phyloP scores from a whole-genome alignment of 2,329 filamentous ascomycete species.

The Fusarium praegraminearum region DNA sequence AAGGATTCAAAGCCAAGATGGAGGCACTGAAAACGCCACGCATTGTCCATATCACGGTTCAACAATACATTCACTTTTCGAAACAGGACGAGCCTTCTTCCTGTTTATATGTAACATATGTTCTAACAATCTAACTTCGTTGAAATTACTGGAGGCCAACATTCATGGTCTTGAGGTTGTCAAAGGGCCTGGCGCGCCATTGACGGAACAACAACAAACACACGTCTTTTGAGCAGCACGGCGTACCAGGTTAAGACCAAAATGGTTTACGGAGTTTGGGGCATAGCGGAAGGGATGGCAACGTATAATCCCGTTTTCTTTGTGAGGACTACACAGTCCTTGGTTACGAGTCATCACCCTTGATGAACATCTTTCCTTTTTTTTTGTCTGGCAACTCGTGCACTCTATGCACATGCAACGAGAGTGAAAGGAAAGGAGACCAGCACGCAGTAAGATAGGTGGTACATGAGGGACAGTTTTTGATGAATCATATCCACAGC shows the following conservation, averaged over 20 bases:
- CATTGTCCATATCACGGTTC: neutral
- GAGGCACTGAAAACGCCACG: conserved; percentile 52
- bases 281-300: conserved; percentile 31
- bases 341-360: conserved; percentile 25
- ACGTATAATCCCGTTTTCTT: conserved; percentile 36
- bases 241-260: conserved; percentile 44
- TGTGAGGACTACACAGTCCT: conserved; percentile 25
- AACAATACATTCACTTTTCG: conserved; percentile 30
- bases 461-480: conserved; percentile 3
- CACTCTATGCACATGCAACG: conserved; percentile 25
- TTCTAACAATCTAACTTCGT: conserved; percentile 40
- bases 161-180: conserved; percentile 12
- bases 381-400: conserved; percentile 21
- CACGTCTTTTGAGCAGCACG: conserved; percentile 46
- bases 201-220: conserved; percentile 36
- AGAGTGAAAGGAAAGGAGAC: conserved; percentile 23
- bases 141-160: conserved; percentile 18
- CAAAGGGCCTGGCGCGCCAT: conserved; percentile 41
- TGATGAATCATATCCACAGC: conserved; percentile 18
- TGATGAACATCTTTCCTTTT: conserved; percentile 23
- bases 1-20: conserved; percentile 64
- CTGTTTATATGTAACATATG: conserved; percentile 40
- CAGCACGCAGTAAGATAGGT: neutral
- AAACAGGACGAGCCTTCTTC: conserved; percentile 23
- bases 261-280: conserved; percentile 43